Conservation (phyloP, 768 basidiomycete genomes). For the Rossbeevera mucosa region DNA sequence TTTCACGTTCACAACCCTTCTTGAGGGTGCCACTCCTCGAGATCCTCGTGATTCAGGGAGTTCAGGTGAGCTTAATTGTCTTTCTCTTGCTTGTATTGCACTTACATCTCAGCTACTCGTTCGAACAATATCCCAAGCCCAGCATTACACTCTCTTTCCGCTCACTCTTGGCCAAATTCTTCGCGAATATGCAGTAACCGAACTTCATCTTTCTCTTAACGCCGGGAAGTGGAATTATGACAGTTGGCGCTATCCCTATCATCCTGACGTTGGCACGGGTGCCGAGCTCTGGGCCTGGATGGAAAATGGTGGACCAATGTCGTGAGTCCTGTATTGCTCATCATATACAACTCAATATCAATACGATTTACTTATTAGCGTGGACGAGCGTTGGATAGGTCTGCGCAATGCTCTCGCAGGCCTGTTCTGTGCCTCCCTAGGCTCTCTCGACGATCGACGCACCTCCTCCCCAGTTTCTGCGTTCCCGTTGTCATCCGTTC, state of each 20-base stretch:
- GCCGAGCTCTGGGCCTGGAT: constrained; percentile 94
- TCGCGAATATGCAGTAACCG: constrained; percentile 78
- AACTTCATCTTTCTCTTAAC: constrained; percentile 85
- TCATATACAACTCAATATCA: not conserved
- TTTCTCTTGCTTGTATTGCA: not conserved
- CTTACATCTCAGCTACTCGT: not conserved
- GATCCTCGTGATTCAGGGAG: constrained; percentile 46
- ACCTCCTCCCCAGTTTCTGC: constrained; percentile 63
- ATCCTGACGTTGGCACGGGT: constrained; percentile 73
- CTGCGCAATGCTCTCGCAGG: constrained; percentile 89
- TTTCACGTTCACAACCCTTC: constrained; percentile 73
- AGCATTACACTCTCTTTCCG: constrained; percentile 86
- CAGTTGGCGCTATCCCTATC: constrained; percentile 77
- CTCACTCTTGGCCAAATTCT: constrained; percentile 84
- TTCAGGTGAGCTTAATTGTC: constrained; percentile 39
- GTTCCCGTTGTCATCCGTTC: constrained; percentile 61
- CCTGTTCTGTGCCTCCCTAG: constrained; percentile 90
- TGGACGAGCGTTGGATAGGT: constrained; percentile 77
- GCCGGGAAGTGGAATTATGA: constrained; percentile 90
- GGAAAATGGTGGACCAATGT: constrained; percentile 52
- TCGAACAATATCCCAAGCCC: constrained; percentile 41
- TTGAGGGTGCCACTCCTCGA: constrained; percentile 51
- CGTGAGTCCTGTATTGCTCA: constrained; percentile 34
- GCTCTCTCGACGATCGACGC: constrained; percentile 66
- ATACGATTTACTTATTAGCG: constrained; percentile 34